These are phyloP conservation scores for Oehlia diaphana DNA, from an alignment of 192 early-diverging fungal species.

Conservation along the genomic window DNA sequence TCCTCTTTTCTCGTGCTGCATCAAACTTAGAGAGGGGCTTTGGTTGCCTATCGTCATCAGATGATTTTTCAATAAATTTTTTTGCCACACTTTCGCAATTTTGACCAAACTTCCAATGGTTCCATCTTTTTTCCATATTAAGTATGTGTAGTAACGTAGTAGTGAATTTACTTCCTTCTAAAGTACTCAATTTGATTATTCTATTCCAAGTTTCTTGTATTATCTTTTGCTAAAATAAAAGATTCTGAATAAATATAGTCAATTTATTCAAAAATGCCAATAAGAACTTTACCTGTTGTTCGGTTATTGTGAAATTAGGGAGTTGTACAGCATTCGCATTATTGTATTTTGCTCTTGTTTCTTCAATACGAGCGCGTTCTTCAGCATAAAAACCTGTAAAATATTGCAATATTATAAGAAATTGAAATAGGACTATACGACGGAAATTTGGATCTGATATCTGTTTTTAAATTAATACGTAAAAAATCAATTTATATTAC, in stretches of 20 bases:
- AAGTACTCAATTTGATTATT: neutral
- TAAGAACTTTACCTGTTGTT: neutral
- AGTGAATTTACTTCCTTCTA: constrained; percentile 4
- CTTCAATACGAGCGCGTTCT: neutral
- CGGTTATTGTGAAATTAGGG: neutral
- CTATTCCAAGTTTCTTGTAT: constrained; percentile 9
- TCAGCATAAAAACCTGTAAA: constrained; percentile 32
- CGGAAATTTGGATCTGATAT: constrained; percentile 80
- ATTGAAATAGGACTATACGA: constrained; percentile 83
- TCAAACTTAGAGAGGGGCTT: neutral
- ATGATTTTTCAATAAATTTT: neutral
- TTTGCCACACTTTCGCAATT: neutral
- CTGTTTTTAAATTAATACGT: constrained; percentile 39
- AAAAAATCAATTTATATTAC: neutral
- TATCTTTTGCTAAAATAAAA: neutral
- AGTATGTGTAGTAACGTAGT: neutral
- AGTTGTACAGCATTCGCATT: neutral
- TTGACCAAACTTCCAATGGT: constrained; percentile 24
- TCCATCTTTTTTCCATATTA: constrained; percentile 13
- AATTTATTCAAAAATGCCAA: neutral
- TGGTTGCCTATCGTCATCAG: neutral
- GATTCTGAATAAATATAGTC: neutral
- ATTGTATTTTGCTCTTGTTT: neutral
- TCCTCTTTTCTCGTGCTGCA: neutral
- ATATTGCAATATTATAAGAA: constrained; percentile 85